These are phyloP conservation scores for Backusella parvicylindrica DNA, from an alignment of 192 early-diverging fungal species.

Conservation along the genomic window DNA sequence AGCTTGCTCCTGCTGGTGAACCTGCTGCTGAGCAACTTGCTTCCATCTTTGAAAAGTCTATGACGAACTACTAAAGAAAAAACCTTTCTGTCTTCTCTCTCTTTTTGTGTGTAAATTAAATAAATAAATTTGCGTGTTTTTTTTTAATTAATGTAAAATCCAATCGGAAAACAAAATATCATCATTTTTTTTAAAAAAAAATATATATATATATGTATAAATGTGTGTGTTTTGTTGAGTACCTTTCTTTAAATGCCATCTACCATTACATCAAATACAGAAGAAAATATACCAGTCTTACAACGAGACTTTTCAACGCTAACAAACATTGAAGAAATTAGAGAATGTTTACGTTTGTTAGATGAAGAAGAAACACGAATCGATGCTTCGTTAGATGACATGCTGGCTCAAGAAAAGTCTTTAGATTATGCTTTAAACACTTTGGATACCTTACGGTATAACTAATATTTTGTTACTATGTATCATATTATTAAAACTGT, in stretches of 20 bases:
- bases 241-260: background rate
- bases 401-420: slow-evolving; percentile 42
- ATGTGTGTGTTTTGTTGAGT: background rate
- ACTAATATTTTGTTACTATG: no score
- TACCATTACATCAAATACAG: background rate
- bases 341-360: slow-evolving; percentile 53
- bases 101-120: background rate
- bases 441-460: slow-evolving; percentile 55
- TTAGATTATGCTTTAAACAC: slow-evolving; percentile 39
- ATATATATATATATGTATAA: no score
- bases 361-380: slow-evolving; percentile 62
- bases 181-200: background rate
- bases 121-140: background rate
- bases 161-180: background rate
- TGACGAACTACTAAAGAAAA: slow-evolving; percentile 47
- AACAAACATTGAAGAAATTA: slow-evolving; percentile 60
- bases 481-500: no score
- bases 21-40: slow-evolving; percentile 62
- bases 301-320: slow-evolving; percentile 41
- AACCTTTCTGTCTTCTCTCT: no score
- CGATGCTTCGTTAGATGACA: slow-evolving; percentile 53
- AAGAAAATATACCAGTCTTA: background rate
- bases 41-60: slow-evolving; percentile 58
- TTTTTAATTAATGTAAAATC: background rate
- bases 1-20: slow-evolving; percentile 71